Percentiles rank a stretch among this genome's conserved stretches.
These are phyloP conservation scores for Alternaria hordeiaustralica DNA, from an alignment of 2,329 filamentous ascomycete species.

Conservation along the genomic window DNA sequence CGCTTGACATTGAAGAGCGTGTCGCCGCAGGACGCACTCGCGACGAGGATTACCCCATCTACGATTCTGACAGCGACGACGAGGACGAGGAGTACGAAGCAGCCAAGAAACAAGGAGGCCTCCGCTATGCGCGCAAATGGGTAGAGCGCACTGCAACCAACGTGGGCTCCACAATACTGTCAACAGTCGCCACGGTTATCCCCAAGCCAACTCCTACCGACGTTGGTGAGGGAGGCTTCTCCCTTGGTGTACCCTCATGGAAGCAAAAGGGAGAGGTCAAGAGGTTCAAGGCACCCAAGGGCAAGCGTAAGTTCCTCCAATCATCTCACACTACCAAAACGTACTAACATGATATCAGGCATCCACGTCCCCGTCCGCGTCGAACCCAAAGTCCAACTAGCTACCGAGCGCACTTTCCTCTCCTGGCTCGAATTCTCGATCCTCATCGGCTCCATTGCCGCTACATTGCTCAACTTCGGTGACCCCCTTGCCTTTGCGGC, in stretches of 20 bases:
- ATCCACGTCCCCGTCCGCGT: conserved; percentile 96
- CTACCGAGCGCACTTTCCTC: conserved; percentile 93
- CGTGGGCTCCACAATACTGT: conserved; percentile 46
- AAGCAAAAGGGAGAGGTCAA: conserved; percentile 51
- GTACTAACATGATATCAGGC: conserved; percentile 52
- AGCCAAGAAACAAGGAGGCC: conserved; percentile 76
- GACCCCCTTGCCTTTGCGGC: conserved; percentile 45
- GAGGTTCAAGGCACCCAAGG: conserved; percentile 73
- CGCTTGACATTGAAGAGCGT: conserved; percentile 82
- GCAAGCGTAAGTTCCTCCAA: conserved; percentile 61
- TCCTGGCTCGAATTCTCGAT: conserved; percentile 98
- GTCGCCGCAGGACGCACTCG: conserved; percentile 67
- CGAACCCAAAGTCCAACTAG: conserved; percentile 97
- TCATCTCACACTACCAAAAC: background rate
- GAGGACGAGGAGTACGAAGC: conserved; percentile 78
- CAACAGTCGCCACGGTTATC: conserved; percentile 40
- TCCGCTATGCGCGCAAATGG: conserved; percentile 71
- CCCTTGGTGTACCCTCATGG: conserved; percentile 53
- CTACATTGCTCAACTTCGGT: conserved; percentile 51
- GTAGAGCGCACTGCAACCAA: conserved; percentile 58
- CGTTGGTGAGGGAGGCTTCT: conserved; percentile 50
- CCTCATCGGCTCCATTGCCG: conserved; percentile 71
- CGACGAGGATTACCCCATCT: conserved; percentile 80
- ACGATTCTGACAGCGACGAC: conserved; percentile 88
- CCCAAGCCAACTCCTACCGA: conserved; percentile 52